These are phyloP conservation scores for Falciphora oryzae DNA, from an alignment of 2,329 filamentous ascomycete species.

Conservation along the genomic window DNA sequence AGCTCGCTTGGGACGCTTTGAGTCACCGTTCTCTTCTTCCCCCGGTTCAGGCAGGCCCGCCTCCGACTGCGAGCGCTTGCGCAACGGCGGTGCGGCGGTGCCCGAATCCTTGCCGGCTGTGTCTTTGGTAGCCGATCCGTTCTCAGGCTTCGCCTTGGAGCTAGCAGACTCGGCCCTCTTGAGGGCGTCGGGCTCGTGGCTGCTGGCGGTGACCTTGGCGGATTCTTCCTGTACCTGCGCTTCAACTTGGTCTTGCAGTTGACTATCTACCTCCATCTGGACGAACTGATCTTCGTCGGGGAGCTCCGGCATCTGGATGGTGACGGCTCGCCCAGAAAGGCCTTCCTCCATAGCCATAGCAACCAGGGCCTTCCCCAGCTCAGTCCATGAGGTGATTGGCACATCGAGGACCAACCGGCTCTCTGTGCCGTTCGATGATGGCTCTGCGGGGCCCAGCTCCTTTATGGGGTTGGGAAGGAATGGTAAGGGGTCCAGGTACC, in stretches of 20 bases:
- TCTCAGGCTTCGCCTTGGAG: conserved; percentile 6
- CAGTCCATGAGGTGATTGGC: conserved; percentile 33
- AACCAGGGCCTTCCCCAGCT: conserved; percentile 35
- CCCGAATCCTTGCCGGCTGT: conserved; percentile 12
- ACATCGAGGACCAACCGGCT: conserved; percentile 25
- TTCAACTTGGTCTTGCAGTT: conserved; percentile 17
- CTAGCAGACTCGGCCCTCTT: conserved; percentile 10
- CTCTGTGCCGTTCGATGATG: background rate
- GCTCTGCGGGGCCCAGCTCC: conserved; percentile 9
- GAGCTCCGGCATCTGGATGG: conserved; percentile 31
- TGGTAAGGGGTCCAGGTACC: conserved; percentile 55
- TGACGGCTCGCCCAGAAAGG: conserved; percentile 27
- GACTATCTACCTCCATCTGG: conserved; percentile 33
- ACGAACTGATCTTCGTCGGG: conserved; percentile 31
- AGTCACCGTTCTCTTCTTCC: conserved; percentile 52
- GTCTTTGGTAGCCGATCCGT: background rate
- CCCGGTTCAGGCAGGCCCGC: conserved; percentile 51
- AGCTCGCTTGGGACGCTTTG: conserved; percentile 61
- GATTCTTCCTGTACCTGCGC: conserved; percentile 8
- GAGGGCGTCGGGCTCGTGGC: conserved; percentile 1
- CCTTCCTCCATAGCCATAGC: conserved; percentile 29
- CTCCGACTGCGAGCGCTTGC: conserved; percentile 58
- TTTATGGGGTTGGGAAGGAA: conserved; percentile 51
- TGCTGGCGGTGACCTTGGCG: background rate
- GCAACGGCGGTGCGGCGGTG: conserved; percentile 36